Percentiles rank a stretch among this genome's conserved stretches.
phyloP scores from a whole-genome alignment of 2,329 filamentous ascomycete species.

The Hypoxylon rubiginosum region DNA sequence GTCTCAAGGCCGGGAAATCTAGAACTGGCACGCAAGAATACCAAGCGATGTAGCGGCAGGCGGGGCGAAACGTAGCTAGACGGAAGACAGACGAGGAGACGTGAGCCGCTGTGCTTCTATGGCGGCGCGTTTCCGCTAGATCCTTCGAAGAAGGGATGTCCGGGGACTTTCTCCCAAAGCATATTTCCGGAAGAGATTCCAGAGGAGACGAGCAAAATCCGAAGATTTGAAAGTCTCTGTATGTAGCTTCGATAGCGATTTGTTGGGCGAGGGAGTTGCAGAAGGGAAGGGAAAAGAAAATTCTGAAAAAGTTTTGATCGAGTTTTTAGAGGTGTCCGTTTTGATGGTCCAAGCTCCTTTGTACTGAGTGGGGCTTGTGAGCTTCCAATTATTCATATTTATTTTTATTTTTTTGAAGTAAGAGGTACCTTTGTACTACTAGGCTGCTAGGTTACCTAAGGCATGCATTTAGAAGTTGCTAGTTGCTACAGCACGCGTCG shows the following conservation, averaged over 20 bases:
- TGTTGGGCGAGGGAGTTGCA: slow-evolving; percentile 92
- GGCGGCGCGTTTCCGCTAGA: slow-evolving; percentile 98
- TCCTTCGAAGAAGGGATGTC: slow-evolving; percentile 74
- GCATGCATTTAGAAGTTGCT: neutral
- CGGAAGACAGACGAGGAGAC: slow-evolving; percentile 67
- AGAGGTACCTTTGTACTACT: neutral
- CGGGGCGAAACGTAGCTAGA: slow-evolving; percentile 56
- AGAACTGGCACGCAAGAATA: slow-evolving; percentile 32
- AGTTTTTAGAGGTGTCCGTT: slow-evolving; percentile 39
- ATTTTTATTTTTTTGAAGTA: too few relatives aligned
- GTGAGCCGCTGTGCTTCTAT: slow-evolving; percentile 98
- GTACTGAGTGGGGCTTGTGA: neutral
- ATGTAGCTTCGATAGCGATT: slow-evolving; percentile 99
- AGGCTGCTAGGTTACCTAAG: neutral
- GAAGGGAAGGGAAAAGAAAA: slow-evolving; percentile 53
- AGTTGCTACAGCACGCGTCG: slow-evolving; percentile 11
- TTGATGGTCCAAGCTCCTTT: slow-evolving; percentile 29
- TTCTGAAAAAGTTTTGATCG: slow-evolving; percentile 32
- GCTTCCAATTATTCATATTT: neutral
- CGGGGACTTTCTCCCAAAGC: slow-evolving; percentile 99
- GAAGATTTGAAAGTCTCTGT: slow-evolving; percentile 74
- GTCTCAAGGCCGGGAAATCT: slow-evolving; percentile 54
- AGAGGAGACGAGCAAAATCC: slow-evolving; percentile 48
- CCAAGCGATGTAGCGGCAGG: slow-evolving; percentile 61
- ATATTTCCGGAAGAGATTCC: slow-evolving; percentile 51